phyloP scores from a whole-genome alignment of 2,329 filamentous ascomycete species.

The Tolypocladium amazonense region DNA sequence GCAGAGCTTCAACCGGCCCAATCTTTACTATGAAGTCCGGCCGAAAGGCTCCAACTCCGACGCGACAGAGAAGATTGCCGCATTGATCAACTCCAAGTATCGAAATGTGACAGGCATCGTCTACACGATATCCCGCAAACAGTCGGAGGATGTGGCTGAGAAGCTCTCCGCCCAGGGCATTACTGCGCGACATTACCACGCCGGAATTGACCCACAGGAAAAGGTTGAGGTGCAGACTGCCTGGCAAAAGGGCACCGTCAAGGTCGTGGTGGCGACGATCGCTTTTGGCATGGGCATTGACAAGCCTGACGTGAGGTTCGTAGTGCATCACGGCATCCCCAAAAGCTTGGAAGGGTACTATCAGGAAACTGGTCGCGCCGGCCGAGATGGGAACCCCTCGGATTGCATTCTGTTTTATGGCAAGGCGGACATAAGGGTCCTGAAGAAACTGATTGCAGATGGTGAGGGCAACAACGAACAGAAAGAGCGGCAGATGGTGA shows the following conservation, averaged over 20 bases:
- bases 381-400: constrained; percentile 77
- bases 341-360: constrained; percentile 98
- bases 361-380: constrained; percentile 92
- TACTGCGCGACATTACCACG: constrained; percentile 76
- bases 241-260: constrained; percentile 72
- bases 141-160: constrained; percentile 69
- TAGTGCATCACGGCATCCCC: constrained; percentile 85
- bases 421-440: constrained; percentile 61
- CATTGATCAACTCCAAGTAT: constrained; percentile 63
- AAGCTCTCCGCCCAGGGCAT: constrained; percentile 58
- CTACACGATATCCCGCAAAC: constrained; percentile 80
- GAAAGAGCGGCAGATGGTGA: constrained; percentile 71
- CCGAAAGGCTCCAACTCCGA: constrained; percentile 52
- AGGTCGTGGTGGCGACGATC: constrained; percentile 95
- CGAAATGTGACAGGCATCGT: constrained; percentile 72
- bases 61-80: constrained; percentile 37
- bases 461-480: constrained; percentile 67
- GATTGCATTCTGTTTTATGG: constrained; percentile 86
- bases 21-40: constrained; percentile 79
- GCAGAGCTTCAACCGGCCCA: constrained; percentile 96
- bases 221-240: constrained; percentile 62
- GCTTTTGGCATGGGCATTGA: constrained; percentile 99
- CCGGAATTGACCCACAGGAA: constrained; percentile 56
- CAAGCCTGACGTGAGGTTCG: constrained; percentile 91
- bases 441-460: constrained; percentile 76